phyloP scores from a whole-genome alignment of 805 yeast genomes.

The Blastobotrys robertii region DNA sequence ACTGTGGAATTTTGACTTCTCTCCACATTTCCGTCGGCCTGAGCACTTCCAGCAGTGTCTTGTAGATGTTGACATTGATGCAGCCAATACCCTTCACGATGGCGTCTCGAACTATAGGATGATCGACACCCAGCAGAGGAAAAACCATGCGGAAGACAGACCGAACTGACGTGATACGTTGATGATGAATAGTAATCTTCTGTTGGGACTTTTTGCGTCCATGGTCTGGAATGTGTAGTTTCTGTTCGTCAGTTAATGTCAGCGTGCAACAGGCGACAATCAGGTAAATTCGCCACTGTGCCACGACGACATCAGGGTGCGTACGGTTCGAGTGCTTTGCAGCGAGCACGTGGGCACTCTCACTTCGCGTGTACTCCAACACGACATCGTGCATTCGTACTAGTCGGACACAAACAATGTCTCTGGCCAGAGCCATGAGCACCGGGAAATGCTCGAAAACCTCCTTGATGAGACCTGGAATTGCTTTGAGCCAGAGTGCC shows the following conservation, averaged over 20 bases:
- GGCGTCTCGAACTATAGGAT: constrained; percentile 67
- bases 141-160: constrained; percentile 81
- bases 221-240: constrained; percentile 59
- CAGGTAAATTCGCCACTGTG: constrained; percentile 82
- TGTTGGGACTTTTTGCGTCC: constrained; percentile 72
- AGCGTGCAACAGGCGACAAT: constrained; percentile 87
- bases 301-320: constrained; percentile 63
- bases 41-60: constrained; percentile 66
- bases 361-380: constrained; percentile 18
- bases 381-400: constrained; percentile 55
- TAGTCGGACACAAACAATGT: constrained; percentile 78
- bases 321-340: constrained; percentile 27
- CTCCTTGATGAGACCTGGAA: constrained; percentile 61
- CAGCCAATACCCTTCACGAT: constrained; percentile 84
- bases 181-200: constrained; percentile 74
- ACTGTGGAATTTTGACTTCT: constrained; percentile 11
- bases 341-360: constrained; percentile 9
- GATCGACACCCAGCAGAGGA: constrained; percentile 66
- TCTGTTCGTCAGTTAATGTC: constrained; percentile 83
- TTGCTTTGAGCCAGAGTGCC: constrained; percentile 88
- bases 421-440: constrained; percentile 86
- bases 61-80: constrained; percentile 81
- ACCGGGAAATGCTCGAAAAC: constrained; percentile 80
- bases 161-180: constrained; percentile 84
- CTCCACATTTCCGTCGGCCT: constrained; percentile 52